phyloP scores from a whole-genome alignment of 2,329 filamentous ascomycete genomes.

The Chalara sp. region DNA sequence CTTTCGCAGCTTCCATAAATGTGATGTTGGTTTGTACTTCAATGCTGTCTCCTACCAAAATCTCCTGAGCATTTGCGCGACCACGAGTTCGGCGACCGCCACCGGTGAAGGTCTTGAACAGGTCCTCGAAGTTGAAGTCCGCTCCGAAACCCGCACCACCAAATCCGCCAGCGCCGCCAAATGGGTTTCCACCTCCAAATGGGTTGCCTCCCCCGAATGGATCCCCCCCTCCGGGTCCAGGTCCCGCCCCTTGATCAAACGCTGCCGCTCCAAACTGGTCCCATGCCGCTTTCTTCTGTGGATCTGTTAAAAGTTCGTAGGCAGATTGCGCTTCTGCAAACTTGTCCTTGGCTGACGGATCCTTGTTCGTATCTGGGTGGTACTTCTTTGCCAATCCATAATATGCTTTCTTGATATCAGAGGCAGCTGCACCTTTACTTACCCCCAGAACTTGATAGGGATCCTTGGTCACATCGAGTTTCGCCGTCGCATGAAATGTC shows the following conservation, averaged over 20 bases:
- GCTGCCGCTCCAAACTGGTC: conserved; percentile 85
- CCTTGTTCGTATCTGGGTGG: conserved; percentile 97
- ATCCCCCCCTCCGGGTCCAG: conserved; percentile 48
- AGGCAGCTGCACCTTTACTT: conserved; percentile 67
- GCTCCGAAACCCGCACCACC: conserved; percentile 59
- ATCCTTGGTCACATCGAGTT: conserved; percentile 46
- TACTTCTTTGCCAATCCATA: conserved; percentile 97
- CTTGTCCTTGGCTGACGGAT: conserved; percentile 84
- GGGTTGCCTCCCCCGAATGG: conserved; percentile 44
- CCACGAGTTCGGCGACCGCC: conserved; percentile 39
- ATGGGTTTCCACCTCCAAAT: conserved; percentile 57
- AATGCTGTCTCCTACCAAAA: conserved; percentile 91
- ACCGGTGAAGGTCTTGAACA: conserved; percentile 73
- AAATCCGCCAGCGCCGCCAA: conserved; percentile 45
- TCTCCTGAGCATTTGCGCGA: conserved; percentile 59
- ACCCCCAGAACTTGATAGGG: conserved; percentile 87
- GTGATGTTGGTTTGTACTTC: conserved; percentile 89
- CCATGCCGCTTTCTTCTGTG: conserved; percentile 86
- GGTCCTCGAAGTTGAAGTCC: conserved; percentile 92
- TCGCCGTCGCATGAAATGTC: conserved; percentile 25
- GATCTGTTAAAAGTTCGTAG: conserved; percentile 88
- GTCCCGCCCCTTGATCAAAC: conserved; percentile 65
- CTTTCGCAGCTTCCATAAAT: conserved; percentile 95
- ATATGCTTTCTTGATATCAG: conserved; percentile 97
- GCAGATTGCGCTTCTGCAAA: conserved; percentile 90